Conservation (phyloP, 208 protist species). For the Porcisia deanei region DNA sequence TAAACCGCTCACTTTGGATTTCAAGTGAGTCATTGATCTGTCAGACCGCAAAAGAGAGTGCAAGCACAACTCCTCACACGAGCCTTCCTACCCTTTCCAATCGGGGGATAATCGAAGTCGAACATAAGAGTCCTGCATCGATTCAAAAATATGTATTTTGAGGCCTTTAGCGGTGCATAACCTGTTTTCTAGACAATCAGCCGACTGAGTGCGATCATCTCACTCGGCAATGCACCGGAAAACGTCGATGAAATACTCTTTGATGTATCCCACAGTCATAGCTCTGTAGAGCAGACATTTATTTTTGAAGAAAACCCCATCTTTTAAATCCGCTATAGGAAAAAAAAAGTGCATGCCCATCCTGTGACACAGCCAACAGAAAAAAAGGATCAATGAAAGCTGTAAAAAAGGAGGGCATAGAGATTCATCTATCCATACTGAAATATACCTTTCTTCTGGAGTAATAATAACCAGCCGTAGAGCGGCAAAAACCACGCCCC, state of each 20-base stretch:
- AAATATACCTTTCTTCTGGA: background rate
- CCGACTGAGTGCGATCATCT: no score
- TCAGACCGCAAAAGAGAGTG: background rate
- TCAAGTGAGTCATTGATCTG: background rate
- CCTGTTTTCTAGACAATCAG: background rate
- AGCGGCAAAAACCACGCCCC: background rate
- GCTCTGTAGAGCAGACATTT: no score
- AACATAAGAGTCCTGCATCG: background rate
- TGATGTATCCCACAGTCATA: no score
- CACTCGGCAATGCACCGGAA: no score
- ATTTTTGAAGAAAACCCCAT: no score
- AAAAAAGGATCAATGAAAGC: background rate
- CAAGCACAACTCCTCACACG: background rate
- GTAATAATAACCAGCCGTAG: background rate
- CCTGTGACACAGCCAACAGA: background rate
- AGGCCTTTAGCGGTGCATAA: no score
- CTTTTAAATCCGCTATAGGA: no score
- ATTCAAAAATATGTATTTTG: no score
- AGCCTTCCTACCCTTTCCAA: background rate
- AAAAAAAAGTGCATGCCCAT: background rate
- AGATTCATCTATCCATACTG: background rate
- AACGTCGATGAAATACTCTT: no score
- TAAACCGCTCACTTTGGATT: background rate
- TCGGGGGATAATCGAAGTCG: background rate
- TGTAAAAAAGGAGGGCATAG: background rate